Conservation (phyloP, 2,329 filamentous ascomycete genomes). For the Arachnopeziza araneosa region DNA sequence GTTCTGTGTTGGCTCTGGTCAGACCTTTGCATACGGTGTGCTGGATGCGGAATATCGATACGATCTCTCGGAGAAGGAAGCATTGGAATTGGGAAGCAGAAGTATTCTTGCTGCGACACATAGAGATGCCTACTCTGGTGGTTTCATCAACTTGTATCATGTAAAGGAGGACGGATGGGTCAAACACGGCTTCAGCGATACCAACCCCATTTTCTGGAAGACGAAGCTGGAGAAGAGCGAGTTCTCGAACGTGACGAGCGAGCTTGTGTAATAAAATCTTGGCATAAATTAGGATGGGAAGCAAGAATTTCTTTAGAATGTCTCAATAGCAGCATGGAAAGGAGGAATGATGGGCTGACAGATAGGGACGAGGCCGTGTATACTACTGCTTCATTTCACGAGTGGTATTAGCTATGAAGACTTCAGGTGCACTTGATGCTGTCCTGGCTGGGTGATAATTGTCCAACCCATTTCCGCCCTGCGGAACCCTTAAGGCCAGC, state of each 20-base stretch:
- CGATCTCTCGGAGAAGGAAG: conserved; percentile 80
- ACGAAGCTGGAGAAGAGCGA: conserved; percentile 98
- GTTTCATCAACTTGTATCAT: conserved; percentile 97
- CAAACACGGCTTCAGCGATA: conserved; percentile 97
- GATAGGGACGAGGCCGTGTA: conserved; percentile 18
- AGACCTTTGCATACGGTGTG: conserved; percentile 98
- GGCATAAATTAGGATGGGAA: background rate
- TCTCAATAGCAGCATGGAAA: conserved; percentile 27
- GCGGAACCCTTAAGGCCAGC: no score
- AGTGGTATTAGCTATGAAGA: conserved; percentile 22
- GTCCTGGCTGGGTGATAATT: no score
- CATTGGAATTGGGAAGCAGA: conserved; percentile 81
- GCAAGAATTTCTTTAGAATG: conserved; percentile 19
- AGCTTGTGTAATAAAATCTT: conserved; percentile 24
- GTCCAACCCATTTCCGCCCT: no score
- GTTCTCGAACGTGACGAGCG: conserved; percentile 54
- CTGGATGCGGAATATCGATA: conserved; percentile 93
- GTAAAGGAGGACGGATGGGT: conserved; percentile 99
- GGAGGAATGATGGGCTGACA: conserved; percentile 9
- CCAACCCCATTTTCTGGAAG: conserved; percentile 99
- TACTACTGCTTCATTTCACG: conserved; percentile 26
- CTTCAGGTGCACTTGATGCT: background rate
- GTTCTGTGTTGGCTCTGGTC: conserved; percentile 96
- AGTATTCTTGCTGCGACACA: conserved; percentile 96
- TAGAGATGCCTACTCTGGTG: conserved; percentile 96